A percentile compares a stretch with the other conserved stretches of the same genome.
Evolutionary conservation across 2,329 filamentous ascomycete genomes (phyloP).

Genomic region (Botryotinia convoluta): DNA sequence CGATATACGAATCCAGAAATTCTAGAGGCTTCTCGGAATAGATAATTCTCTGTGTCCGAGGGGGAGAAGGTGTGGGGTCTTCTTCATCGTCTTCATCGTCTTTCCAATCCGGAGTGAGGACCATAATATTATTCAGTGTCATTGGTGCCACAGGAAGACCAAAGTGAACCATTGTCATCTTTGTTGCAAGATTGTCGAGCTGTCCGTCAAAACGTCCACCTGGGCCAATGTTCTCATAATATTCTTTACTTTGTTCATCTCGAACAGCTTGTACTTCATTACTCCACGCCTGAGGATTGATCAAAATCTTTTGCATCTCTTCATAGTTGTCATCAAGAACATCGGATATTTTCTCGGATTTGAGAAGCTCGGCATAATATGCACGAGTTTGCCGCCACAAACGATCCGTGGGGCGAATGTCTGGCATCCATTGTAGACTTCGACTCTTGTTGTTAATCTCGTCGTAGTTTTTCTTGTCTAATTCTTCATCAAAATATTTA

Average conservation of each 20-base stretch:
- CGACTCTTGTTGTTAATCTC: constrained; percentile 4
- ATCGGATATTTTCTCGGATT: neutral
- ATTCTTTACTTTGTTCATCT: constrained; percentile 10
- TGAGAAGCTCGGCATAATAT: constrained; percentile 6
- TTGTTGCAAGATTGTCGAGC: constrained; percentile 34
- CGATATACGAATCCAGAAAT: constrained; percentile 35
- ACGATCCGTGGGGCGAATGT: neutral
- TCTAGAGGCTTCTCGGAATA: constrained; percentile 33
- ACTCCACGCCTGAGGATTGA: constrained; percentile 11
- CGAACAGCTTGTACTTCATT: constrained; percentile 1
- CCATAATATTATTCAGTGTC: constrained; percentile 32
- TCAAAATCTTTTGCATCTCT: constrained; percentile 9
- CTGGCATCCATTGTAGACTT: constrained; percentile 17
- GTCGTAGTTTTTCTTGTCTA: constrained; percentile 12
- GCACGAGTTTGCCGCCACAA: neutral
- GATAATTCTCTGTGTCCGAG: constrained; percentile 28
- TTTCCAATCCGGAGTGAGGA: constrained; percentile 15
- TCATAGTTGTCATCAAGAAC: constrained; percentile 13
- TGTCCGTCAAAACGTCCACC: constrained; percentile 13
- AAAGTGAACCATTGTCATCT: constrained; percentile 37
- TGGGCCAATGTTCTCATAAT: constrained; percentile 7
- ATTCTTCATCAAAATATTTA: constrained; percentile 19
- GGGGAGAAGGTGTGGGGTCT: constrained; percentile 22
- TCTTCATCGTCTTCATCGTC: constrained; percentile 25
- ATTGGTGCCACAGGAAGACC: constrained; percentile 35